Evolutionary conservation across 1,284 basidiomycete genomes (phyloP).

Genomic region (Pseudozyma tsukubaensis): DNA sequence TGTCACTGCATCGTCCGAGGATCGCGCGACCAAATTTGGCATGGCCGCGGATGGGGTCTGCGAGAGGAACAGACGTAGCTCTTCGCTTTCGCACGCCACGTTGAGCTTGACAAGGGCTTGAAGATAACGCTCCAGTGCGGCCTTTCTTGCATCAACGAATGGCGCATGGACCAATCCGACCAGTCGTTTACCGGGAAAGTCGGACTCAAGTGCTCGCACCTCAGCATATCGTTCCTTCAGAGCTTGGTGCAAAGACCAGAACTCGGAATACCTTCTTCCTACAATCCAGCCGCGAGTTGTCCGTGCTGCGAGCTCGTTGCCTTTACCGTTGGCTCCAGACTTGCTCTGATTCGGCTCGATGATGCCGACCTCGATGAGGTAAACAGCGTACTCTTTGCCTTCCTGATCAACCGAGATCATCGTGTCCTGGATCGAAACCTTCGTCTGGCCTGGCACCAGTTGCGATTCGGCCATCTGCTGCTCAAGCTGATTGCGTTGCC

Average conservation of each 20-base stretch:
- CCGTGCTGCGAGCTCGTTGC: neutral
- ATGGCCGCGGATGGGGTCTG: slow-evolving; percentile 22
- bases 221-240: slow-evolving; percentile 75
- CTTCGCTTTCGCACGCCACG: slow-evolving; percentile 75
- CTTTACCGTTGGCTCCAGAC: neutral
- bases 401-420: slow-evolving; percentile 72
- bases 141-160: slow-evolving; percentile 79
- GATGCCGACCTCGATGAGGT: slow-evolving; percentile 85
- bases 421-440: slow-evolving; percentile 44
- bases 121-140: slow-evolving; percentile 86
- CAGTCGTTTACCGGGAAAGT: slow-evolving; percentile 58
- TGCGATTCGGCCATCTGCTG: slow-evolving; percentile 91
- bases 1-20: slow-evolving; percentile 3
- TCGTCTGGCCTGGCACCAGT: slow-evolving; percentile 82
- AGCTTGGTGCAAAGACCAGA: slow-evolving; percentile 85
- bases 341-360: slow-evolving; percentile 12
- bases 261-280: slow-evolving; percentile 91
- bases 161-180: slow-evolving; percentile 50
- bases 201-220: slow-evolving; percentile 48
- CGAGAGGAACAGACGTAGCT: slow-evolving; percentile 87
- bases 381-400: slow-evolving; percentile 88
- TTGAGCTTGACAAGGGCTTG: slow-evolving; percentile 72
- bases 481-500: slow-evolving; percentile 75
- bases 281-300: slow-evolving; percentile 84
- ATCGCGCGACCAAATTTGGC: slow-evolving; percentile 9